Conservation (phyloP, 768 basidiomycete species). For the Tricholoma terreum region DNA sequence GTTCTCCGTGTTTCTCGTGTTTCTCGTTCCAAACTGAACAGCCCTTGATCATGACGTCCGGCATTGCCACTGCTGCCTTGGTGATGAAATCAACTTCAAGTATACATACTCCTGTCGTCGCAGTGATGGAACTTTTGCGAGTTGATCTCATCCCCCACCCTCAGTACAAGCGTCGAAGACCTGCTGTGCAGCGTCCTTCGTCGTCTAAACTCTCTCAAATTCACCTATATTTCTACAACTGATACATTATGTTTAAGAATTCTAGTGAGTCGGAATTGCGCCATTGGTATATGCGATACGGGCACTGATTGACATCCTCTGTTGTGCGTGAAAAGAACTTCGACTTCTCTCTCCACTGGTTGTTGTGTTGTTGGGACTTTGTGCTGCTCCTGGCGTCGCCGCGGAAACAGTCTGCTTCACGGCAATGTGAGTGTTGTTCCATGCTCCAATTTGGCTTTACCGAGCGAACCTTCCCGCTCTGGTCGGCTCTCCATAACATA, state of each 20-base stretch:
- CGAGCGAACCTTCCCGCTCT: too few relatives aligned
- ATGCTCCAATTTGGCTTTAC: not conserved
- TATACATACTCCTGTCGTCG: not conserved
- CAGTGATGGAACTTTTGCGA: conserved; percentile 11
- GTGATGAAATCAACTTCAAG: not conserved
- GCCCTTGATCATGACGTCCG: too few relatives aligned
- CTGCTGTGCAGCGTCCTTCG: conserved; percentile 23
- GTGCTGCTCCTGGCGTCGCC: conserved; percentile 15
- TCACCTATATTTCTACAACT: not conserved
- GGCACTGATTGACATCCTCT: not conserved
- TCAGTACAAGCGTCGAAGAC: conserved; percentile 13
- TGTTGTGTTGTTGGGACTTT: conserved; percentile 11
- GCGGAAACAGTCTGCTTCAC: conserved; percentile 20
- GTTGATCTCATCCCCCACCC: conserved; percentile 22
- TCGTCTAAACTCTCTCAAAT: conserved; percentile 11
- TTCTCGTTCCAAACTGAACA: not conserved
- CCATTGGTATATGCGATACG: not conserved
- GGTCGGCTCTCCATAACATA: too few relatives aligned
- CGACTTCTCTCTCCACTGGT: conserved; percentile 9
- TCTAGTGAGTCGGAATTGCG: conserved; percentile 7
- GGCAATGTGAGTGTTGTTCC: conserved; percentile 10
- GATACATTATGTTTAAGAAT: conserved; percentile 10
- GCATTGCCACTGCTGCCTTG: not conserved
- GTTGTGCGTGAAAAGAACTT: conserved; percentile 9
- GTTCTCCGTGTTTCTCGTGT: not conserved